phyloP scores from a whole-genome alignment of 78 protist genomes.

The Dictyostelium brefeldianum region DNA sequence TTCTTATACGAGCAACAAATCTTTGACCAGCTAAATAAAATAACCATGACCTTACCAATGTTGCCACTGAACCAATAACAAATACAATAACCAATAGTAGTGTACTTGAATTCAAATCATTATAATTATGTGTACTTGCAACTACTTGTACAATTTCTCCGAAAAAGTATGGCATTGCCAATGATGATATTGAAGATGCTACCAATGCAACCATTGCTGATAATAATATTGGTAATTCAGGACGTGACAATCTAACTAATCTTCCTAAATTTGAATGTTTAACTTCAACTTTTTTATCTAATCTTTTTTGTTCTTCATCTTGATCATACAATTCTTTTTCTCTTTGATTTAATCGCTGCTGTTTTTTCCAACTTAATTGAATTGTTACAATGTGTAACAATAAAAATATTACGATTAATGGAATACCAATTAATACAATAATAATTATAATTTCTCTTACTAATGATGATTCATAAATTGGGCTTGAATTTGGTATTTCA shows the following conservation, averaged over 20 bases:
- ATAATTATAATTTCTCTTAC: constrained; percentile 15
- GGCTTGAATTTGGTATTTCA: background rate
- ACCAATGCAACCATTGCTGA: constrained; percentile 61
- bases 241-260: constrained; percentile 36
- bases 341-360: background rate
- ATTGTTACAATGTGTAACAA: background rate
- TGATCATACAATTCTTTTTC: background rate
- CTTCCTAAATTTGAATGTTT: constrained; percentile 59
- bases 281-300: background rate
- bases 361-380: background rate
- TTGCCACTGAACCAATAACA: constrained; percentile 19
- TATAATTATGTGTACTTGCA: background rate
- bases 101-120: constrained; percentile 39
- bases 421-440: background rate
- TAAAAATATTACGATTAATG: constrained; percentile 13
- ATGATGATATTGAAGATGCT: constrained; percentile 14
- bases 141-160: constrained; percentile 63
- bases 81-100: constrained; percentile 50
- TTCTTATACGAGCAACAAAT: constrained; percentile 81
- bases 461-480: background rate
- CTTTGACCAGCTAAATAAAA: constrained; percentile 82
- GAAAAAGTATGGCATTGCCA: constrained; percentile 66
- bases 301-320: background rate
- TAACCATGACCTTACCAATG: constrained; percentile 27
- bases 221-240: constrained; percentile 61